A percentile compares a stretch with the other conserved stretches of the same genome.
phyloP scores from a whole-genome alignment of 768 basidiomycete genomes.

The Termitomyces sp. region DNA sequence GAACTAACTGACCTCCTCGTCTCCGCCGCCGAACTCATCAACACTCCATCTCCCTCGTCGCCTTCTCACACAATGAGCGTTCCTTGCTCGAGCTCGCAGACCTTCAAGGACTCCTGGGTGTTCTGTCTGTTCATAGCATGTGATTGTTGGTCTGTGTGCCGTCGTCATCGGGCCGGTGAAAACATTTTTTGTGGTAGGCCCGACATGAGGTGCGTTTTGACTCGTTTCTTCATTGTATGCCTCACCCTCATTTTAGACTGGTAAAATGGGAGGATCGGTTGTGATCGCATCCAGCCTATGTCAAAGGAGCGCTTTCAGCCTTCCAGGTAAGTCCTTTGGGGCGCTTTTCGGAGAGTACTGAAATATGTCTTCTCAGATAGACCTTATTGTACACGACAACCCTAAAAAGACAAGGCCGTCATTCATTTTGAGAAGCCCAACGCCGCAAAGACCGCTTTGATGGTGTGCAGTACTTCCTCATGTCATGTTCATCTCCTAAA shows the following conservation, averaged over 20 bases:
- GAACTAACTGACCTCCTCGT: no score
- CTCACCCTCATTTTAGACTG: conserved; percentile 43
- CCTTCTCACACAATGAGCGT: no score
- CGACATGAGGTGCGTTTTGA: conserved; percentile 66
- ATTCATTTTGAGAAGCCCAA: conserved; percentile 82
- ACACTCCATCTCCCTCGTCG: no score
- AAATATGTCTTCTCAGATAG: conserved; percentile 50
- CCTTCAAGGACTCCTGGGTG: no score
- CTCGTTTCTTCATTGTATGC: neutral
- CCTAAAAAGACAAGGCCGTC: conserved; percentile 53
- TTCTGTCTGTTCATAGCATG: no score
- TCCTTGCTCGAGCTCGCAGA: no score
- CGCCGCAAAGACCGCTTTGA: conserved; percentile 82
- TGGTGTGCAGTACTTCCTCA: conserved; percentile 40
- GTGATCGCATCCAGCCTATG: conserved; percentile 73
- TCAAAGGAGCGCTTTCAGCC: no score
- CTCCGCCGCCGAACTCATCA: no score
- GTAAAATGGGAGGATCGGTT: conserved; percentile 80
- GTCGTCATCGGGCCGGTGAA: no score
- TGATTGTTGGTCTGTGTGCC: no score
- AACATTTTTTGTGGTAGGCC: no score
- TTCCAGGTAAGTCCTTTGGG: conserved; percentile 47
- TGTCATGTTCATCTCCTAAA: neutral
- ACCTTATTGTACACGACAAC: conserved; percentile 66
- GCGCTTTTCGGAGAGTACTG: neutral